phyloP scores from a whole-genome alignment of 768 basidiomycete species.

The Lactarius sanguifluus region DNA sequence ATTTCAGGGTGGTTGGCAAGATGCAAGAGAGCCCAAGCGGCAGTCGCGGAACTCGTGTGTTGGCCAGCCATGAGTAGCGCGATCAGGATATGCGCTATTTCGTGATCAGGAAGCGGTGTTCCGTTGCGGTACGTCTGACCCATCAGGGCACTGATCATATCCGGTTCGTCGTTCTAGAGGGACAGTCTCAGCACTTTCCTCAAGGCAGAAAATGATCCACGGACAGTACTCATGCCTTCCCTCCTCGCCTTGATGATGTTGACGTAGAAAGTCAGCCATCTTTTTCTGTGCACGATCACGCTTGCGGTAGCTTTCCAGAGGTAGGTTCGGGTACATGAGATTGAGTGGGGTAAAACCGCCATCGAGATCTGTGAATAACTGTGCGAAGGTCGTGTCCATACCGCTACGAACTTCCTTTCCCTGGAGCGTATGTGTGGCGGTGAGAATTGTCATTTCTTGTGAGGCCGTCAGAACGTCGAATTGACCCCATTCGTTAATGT shows the following conservation, averaged over 20 bases:
- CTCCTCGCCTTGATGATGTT: conserved; percentile 78
- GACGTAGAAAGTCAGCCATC: conserved; percentile 92
- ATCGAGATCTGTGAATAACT: conserved; percentile 85
- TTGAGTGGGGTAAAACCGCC: conserved; percentile 96
- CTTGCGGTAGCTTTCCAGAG: conserved; percentile 83
- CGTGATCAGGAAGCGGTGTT: conserved; percentile 72
- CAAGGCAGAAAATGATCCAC: conserved; percentile 25
- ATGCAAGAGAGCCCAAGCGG: conserved; percentile 88
- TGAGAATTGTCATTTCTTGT: conserved; percentile 91
- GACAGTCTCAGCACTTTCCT: conserved; percentile 16
- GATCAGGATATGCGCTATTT: conserved; percentile 98
- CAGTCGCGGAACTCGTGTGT: conserved; percentile 93
- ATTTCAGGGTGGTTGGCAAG: conserved; percentile 73
- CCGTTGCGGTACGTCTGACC: conserved; percentile 85
- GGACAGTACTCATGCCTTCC: conserved; percentile 45
- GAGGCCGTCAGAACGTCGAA: conserved; percentile 74
- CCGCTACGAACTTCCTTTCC: conserved; percentile 81
- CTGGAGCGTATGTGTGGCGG: conserved; percentile 91
- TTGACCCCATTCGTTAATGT: conserved; percentile 72
- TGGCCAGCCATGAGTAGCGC: conserved; percentile 99
- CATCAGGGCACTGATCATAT: conserved; percentile 90
- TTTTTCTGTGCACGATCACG: conserved; percentile 89
- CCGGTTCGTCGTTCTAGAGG: conserved; percentile 62
- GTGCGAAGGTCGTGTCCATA: conserved; percentile 82
- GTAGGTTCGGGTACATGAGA: conserved; percentile 92